phyloP scores from a whole-genome alignment of 176 grass and related monocot genomes.

The Paspalum notatum region DNA sequence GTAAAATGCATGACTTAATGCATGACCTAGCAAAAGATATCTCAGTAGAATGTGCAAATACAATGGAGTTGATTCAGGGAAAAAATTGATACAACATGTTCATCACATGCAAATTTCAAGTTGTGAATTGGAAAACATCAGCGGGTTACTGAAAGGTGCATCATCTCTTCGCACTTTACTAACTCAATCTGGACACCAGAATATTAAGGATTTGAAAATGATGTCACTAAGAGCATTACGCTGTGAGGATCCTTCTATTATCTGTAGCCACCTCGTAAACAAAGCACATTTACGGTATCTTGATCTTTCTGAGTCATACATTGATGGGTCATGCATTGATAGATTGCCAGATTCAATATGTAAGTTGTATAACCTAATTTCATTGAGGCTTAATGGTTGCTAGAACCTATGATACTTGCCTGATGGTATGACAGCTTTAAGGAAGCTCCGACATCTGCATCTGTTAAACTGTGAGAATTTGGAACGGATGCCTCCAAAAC shows the following conservation, averaged over 20 bases:
- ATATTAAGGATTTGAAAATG: background rate
- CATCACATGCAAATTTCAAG: background rate
- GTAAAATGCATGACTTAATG: constrained; percentile 44
- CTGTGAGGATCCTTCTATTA: background rate
- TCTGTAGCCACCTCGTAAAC: background rate
- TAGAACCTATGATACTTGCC: fast-evolving
- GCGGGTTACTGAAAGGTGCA: background rate
- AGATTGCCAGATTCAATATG: background rate
- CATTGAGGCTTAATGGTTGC: background rate
- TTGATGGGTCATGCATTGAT: background rate
- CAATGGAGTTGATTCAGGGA: background rate
- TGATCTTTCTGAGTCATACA: fast-evolving
- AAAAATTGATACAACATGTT: background rate
- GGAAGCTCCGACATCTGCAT: constrained; percentile 11
- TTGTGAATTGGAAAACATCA: background rate
- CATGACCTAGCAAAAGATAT: constrained; percentile 25
- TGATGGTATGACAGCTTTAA: background rate
- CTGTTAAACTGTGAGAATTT: background rate
- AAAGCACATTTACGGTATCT: constrained; percentile 10
- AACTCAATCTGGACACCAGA: background rate
- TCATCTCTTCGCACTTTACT: background rate
- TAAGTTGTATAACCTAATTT: constrained; percentile 3
- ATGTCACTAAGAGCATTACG: background rate
- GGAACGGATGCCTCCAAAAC: constrained; percentile 1
- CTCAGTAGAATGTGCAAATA: background rate